Evolutionary conservation across 352 stramenopile genomes (phyloP).

Genomic region (Globisporangium carolinianum): DNA sequence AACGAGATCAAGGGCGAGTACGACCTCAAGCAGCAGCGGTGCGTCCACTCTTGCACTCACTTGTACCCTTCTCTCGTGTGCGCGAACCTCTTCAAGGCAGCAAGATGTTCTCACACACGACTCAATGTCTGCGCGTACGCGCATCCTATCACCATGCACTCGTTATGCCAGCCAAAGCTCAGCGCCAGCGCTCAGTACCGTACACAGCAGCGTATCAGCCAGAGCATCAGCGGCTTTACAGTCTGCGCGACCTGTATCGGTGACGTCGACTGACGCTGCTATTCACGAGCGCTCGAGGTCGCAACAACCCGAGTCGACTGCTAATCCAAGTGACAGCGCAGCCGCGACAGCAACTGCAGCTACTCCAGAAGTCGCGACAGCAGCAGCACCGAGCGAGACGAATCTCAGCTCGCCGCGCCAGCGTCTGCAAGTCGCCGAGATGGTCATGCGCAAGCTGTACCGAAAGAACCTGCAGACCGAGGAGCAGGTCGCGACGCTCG

Average conservation of each 20-base stretch:
- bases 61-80: not conserved
- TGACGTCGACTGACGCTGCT: not conserved
- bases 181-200: conserved; percentile 9
- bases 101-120: not conserved
- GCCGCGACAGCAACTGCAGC: not conserved
- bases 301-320: not conserved
- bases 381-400: not conserved
- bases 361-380: not conserved
- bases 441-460: conserved; percentile 58
- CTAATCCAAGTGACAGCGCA: not conserved
- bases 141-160: too few relatives aligned
- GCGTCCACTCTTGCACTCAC: not conserved
- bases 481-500: conserved; percentile 18
- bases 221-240: not conserved
- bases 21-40: conserved; percentile 28
- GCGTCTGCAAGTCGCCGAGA: conserved; percentile 41
- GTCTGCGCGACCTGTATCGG: not conserved
- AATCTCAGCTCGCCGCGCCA: conserved; percentile 34
- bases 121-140: not conserved
- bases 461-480: conserved; percentile 41
- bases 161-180: conserved; percentile 17
- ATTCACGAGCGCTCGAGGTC: not conserved
- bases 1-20: conserved; percentile 38
- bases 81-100: not conserved
- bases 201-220: not conserved